Evolutionary conservation across 768 basidiomycete species (phyloP).

Genomic region (Boletus sp.): DNA sequence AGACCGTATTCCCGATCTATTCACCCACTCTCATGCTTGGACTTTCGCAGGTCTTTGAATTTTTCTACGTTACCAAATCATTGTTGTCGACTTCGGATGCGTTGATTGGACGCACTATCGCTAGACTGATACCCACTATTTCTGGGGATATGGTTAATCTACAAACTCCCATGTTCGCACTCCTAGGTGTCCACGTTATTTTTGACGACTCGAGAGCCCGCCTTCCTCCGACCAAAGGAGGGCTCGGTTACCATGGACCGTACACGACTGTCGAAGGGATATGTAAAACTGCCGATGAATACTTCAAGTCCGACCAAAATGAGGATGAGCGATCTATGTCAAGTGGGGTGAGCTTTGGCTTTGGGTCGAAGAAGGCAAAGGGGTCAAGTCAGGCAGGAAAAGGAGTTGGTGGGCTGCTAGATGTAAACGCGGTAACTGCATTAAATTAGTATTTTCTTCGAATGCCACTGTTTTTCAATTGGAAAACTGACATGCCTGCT

Average conservation of each 20-base stretch:
- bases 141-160: slow-evolving; percentile 50
- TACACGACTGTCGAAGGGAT: slow-evolving; percentile 59
- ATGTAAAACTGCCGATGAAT: slow-evolving; percentile 53
- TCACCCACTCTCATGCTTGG: slow-evolving; percentile 63
- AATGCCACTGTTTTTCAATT: not conserved
- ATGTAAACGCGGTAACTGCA: slow-evolving; percentile 13
- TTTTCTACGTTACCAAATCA: slow-evolving; percentile 47
- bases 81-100: slow-evolving; percentile 34
- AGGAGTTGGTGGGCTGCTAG: slow-evolving; percentile 22
- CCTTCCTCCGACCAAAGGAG: slow-evolving; percentile 50
- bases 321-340: slow-evolving; percentile 39
- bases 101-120: slow-evolving; percentile 32
- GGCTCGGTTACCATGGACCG: slow-evolving; percentile 57
- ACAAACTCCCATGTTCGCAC: slow-evolving; percentile 56
- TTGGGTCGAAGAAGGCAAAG: slow-evolving; percentile 27
- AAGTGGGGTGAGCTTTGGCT: slow-evolving; percentile 47
- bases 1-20: slow-evolving; percentile 50
- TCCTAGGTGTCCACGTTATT: slow-evolving; percentile 52
- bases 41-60: slow-evolving; percentile 59
- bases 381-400: slow-evolving; percentile 27
- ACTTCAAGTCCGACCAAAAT: slow-evolving; percentile 36
- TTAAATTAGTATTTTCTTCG: slow-evolving; percentile 16
- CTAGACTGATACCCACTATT: slow-evolving; percentile 42
- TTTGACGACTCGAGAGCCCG: slow-evolving; percentile 67
- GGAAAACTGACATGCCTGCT: not conserved